Evolutionary conservation across 805 yeast species (phyloP).

Genomic region (Barnettozyma populi): DNA sequence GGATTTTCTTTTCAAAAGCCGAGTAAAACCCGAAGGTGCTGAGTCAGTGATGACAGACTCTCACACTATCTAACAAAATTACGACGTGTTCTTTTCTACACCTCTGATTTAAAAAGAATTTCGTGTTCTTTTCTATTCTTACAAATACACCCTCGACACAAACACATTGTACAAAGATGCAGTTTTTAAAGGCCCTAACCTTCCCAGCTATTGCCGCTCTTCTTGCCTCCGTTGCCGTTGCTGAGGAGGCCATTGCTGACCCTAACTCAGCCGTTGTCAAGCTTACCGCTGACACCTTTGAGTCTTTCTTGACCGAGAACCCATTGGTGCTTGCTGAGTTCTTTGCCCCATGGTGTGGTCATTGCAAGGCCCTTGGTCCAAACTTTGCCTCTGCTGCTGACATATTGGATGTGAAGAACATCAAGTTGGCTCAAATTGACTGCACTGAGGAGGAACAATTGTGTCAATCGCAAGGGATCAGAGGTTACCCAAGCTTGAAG

Average conservation of each 20-base stretch:
- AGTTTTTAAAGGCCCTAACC: slow-evolving; percentile 29
- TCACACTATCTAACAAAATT: not conserved
- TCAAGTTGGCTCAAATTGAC: slow-evolving; percentile 77
- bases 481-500: slow-evolving; percentile 83
- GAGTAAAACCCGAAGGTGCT: too few relatives aligned
- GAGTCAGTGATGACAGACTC: not conserved
- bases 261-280: slow-evolving; percentile 85
- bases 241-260: slow-evolving; percentile 62
- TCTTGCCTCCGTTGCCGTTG: slow-evolving; percentile 40
- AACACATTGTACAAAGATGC: slow-evolving; percentile 26
- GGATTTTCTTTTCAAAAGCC: too few relatives aligned
- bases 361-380: slow-evolving; percentile 86
- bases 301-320: slow-evolving; percentile 59
- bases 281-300: slow-evolving; percentile 62
- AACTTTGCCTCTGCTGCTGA: slow-evolving; percentile 73
- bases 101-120: not conserved
- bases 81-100: not conserved
- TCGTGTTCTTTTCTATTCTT: not conserved
- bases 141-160: not conserved
- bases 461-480: slow-evolving; percentile 61
- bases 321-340: slow-evolving; percentile 82
- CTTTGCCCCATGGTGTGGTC: slow-evolving; percentile 98
- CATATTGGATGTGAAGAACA: slow-evolving; percentile 49
- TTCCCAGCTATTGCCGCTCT: slow-evolving; percentile 35
- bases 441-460: slow-evolving; percentile 74